These are phyloP conservation scores for Boletellus sp. DNA, from an alignment of 768 basidiomycete species.

Conservation along the genomic window DNA sequence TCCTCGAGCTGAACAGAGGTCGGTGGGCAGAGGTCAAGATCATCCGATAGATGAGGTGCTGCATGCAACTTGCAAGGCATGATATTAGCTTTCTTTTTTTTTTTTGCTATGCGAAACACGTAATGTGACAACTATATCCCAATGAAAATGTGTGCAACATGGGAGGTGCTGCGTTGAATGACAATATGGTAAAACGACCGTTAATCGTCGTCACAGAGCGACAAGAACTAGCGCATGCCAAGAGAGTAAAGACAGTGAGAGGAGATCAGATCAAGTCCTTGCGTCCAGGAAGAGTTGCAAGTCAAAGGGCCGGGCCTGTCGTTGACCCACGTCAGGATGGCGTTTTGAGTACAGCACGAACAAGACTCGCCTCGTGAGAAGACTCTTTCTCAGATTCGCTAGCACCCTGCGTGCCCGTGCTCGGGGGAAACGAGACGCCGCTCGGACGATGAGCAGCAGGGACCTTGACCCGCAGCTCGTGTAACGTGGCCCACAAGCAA, in stretches of 20 bases:
- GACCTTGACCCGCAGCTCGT: slow-evolving; percentile 46
- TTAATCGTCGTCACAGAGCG: not conserved
- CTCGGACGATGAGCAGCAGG: slow-evolving; percentile 37
- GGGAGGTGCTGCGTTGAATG: slow-evolving; percentile 15
- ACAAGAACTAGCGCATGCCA: not conserved
- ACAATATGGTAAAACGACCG: slow-evolving; percentile 5
- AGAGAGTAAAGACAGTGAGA: not conserved
- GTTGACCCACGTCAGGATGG: not conserved
- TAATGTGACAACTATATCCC: slow-evolving; percentile 26
- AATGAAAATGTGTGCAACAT: slow-evolving; percentile 13
- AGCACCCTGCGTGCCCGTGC: slow-evolving; percentile 17
- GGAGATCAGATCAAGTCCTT: slow-evolving; percentile 41
- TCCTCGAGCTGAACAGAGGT: slow-evolving; percentile 49
- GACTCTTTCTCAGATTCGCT: slow-evolving; percentile 32
- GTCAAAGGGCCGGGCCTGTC: slow-evolving; percentile 51
- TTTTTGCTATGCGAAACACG: slow-evolving; percentile 25
- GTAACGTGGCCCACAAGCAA: slow-evolving; percentile 55
- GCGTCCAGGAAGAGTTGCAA: slow-evolving; percentile 49
- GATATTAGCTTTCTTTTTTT: slow-evolving; percentile 7
- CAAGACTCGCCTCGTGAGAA: slow-evolving; percentile 35
- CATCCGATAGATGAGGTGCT: slow-evolving; percentile 32
- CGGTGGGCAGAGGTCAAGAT: slow-evolving; percentile 65
- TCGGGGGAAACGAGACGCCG: slow-evolving; percentile 46
- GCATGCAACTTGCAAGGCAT: not conserved
- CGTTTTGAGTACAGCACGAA: not conserved